A percentile compares a stretch with the other conserved stretches of the same genome.
Evolutionary conservation across 306 rosid genomes (phyloP).

Genomic region (Inga oerstediana): DNA sequence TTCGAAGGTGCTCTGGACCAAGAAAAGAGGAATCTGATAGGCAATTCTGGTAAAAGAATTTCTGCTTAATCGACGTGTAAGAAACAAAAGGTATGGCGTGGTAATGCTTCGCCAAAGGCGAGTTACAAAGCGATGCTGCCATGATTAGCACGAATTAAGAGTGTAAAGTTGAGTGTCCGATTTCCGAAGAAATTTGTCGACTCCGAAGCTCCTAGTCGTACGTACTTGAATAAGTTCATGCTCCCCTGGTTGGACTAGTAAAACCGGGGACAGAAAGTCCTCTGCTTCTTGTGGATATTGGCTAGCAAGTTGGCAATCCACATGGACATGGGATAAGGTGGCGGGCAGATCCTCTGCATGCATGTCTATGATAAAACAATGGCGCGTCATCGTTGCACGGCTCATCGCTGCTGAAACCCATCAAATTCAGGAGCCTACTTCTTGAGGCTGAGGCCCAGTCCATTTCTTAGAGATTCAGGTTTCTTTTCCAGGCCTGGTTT

Average conservation of each 20-base stretch:
- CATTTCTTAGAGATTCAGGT: no score
- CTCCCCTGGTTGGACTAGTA: neutral
- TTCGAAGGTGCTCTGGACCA: conserved; percentile 31
- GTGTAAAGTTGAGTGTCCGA: neutral
- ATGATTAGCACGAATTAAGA: conserved; percentile 34
- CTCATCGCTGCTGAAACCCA: neutral
- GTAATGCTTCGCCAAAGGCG: conserved; percentile 41
- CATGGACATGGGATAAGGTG: conserved; percentile 13
- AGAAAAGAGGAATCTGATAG: conserved; percentile 44
- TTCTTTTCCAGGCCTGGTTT: no score
- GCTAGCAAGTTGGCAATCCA: neutral
- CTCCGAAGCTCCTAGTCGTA: conserved; percentile 9
- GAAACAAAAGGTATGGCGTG: conserved; percentile 47
- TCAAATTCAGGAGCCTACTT: neutral
- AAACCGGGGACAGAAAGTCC: neutral
- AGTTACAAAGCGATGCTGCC: conserved; percentile 53
- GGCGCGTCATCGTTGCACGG: neutral
- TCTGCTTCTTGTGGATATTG: neutral
- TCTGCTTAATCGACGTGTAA: conserved; percentile 29
- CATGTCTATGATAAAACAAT: neutral
- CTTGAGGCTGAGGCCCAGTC: neutral
- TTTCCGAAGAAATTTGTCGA: neutral
- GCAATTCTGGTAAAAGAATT: conserved; percentile 33
- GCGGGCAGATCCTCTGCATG: neutral
- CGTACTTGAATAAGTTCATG: conserved; percentile 1